Conservation (phyloP, 2,329 filamentous ascomycete species). For the Colletotrichum camelliae region DNA sequence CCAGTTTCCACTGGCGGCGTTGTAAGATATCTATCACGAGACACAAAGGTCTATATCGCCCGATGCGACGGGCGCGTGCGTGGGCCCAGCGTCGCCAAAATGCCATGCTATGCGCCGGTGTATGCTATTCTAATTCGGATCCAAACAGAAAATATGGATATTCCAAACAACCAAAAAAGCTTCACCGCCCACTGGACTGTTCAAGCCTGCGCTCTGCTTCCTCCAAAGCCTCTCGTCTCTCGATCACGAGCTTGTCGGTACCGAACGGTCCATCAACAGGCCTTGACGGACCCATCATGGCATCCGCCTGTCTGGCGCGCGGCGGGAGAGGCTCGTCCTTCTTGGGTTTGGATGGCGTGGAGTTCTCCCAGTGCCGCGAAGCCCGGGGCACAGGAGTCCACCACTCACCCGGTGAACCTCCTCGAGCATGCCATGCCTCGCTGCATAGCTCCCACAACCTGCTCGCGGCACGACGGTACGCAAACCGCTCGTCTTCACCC, state of each 20-base stretch:
- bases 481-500: conserved; percentile 82
- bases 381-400: conserved; percentile 72
- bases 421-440: conserved; percentile 71
- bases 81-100: conserved; percentile 11
- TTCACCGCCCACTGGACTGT: not conserved
- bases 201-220: conserved; percentile 21
- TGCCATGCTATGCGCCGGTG: conserved; percentile 15
- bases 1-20: not conserved
- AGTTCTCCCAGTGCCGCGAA: conserved; percentile 70
- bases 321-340: not conserved
- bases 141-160: not conserved
- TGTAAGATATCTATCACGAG: not conserved
- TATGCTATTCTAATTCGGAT: not conserved
- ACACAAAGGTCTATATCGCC: conserved; percentile 10
- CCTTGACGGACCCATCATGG: conserved; percentile 18
- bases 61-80: not conserved
- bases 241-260: conserved; percentile 27
- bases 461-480: conserved; percentile 77
- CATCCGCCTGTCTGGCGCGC: not conserved
- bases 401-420: conserved; percentile 42
- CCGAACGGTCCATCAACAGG: conserved; percentile 43
- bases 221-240: conserved; percentile 41
- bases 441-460: conserved; percentile 86
- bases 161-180: not conserved
- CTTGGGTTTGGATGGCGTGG: conserved; percentile 10